Evolutionary conservation across 495 filamentous ascomycete species (phyloP).

Genomic region (Aspergillus conjunctus): DNA sequence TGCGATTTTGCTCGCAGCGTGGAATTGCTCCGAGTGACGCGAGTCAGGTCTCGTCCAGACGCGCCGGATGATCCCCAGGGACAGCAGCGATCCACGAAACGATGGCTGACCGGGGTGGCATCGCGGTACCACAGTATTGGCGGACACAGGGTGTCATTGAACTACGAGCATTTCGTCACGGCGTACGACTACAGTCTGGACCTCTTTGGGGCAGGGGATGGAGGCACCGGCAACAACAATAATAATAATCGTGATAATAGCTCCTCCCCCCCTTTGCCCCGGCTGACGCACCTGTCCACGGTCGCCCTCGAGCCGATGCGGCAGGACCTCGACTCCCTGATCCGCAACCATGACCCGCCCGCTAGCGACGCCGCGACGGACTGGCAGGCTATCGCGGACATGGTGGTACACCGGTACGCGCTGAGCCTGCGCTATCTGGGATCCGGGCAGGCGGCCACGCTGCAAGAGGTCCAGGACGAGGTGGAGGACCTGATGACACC

Average conservation of each 20-base stretch:
- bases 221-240: no score
- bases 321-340: conserved; percentile 42
- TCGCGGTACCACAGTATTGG: conserved; percentile 63
- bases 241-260: background rate
- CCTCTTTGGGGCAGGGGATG: conserved; percentile 38
- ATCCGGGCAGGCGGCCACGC: conserved; percentile 34
- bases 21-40: conserved; percentile 32
- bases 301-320: conserved; percentile 45
- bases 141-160: conserved; percentile 51
- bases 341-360: conserved; percentile 28
- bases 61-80: background rate
- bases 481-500: conserved; percentile 48
- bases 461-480: conserved; percentile 43
- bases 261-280: conserved; percentile 44
- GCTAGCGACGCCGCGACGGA: conserved; percentile 35
- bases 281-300: conserved; percentile 42
- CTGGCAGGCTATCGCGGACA: conserved; percentile 64
- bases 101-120: conserved; percentile 46
- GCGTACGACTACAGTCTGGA: conserved; percentile 58
- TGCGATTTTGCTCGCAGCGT: conserved; percentile 58
- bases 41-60: conserved; percentile 24
- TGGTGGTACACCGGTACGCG: conserved; percentile 61
- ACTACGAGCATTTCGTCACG: conserved; percentile 64
- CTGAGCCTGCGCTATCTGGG: conserved; percentile 53
- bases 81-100: conserved; percentile 3